Percentiles rank a stretch among this genome's conserved stretches.
phyloP scores from a whole-genome alignment of 257 asterid species.

The Echites panduratus region DNA sequence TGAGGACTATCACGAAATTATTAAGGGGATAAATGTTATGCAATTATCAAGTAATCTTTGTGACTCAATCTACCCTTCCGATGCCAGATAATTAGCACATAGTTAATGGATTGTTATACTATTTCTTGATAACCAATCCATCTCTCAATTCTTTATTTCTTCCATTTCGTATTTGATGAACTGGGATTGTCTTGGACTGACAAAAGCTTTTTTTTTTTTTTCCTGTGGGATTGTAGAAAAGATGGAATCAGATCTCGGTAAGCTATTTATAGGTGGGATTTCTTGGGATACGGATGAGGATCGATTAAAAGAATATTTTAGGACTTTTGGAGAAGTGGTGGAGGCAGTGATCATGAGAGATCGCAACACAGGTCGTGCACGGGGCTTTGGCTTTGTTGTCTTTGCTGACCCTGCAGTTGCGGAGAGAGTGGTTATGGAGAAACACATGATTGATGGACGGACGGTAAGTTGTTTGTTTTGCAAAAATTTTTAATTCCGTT shows the following conservation, averaged over 20 bases:
- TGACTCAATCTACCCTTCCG: slow-evolving; percentile 12
- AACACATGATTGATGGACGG: slow-evolving; percentile 73
- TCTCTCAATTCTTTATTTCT: background rate
- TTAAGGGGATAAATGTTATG: slow-evolving; percentile 13
- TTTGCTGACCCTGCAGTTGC: slow-evolving; percentile 68
- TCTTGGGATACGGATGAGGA: slow-evolving; percentile 96
- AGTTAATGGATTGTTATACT: slow-evolving; percentile 14
- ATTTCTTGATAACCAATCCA: background rate
- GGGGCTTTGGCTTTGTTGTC: slow-evolving; percentile 82
- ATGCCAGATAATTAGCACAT: slow-evolving; percentile 10
- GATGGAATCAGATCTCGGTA: slow-evolving; percentile 80
- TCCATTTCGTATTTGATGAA: background rate
- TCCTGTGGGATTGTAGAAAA: slow-evolving; percentile 35
- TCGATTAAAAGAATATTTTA: slow-evolving; percentile 64
- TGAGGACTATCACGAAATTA: slow-evolving; percentile 13
- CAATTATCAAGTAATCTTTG: slow-evolving; percentile 14
- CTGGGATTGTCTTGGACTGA: slow-evolving; percentile 15
- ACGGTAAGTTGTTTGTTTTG: slow-evolving; percentile 43
- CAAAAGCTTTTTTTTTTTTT: slow-evolving; percentile 5
- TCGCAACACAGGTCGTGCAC: slow-evolving; percentile 76
- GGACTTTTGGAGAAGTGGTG: slow-evolving; percentile 60
- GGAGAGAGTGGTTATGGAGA: slow-evolving; percentile 72
- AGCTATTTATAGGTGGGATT: slow-evolving; percentile 86
- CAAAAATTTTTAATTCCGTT: background rate
- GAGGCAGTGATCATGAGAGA: slow-evolving; percentile 90